Evolutionary conservation across 805 yeast species (phyloP).

Genomic region (Kuraishia hungarica): DNA sequence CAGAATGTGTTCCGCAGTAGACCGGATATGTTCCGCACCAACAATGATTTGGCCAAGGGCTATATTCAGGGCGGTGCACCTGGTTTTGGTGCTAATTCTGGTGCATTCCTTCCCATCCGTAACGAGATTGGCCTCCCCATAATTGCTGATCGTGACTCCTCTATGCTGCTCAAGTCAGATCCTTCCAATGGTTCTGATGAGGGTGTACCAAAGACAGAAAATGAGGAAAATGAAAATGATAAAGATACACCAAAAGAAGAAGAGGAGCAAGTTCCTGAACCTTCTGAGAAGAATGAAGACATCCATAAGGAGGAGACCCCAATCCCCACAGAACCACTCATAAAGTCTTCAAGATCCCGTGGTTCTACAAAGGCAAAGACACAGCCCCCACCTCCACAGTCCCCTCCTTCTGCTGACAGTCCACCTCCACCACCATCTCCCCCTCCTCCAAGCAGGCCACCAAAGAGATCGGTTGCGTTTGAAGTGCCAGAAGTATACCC

Average conservation of each 20-base stretch:
- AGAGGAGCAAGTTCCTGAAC: constrained; percentile 10
- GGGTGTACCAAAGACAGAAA: background rate
- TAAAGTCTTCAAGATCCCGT: background rate
- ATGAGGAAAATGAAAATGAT: background rate
- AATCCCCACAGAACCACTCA: constrained; percentile 6
- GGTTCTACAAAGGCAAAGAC: background rate
- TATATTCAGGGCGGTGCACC: background rate
- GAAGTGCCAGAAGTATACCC: constrained; percentile 47
- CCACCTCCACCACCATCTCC: constrained; percentile 6
- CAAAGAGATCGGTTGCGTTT: constrained; percentile 17
- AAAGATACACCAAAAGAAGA: constrained; percentile 13
- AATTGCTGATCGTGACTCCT: background rate
- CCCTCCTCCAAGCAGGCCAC: constrained; percentile 7
- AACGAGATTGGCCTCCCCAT: background rate
- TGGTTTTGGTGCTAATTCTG: background rate
- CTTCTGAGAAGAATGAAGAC: constrained; percentile 6
- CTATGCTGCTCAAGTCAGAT: background rate
- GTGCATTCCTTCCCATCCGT: background rate
- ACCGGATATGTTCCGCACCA: background rate
- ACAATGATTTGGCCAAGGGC: background rate
- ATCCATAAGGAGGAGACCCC: constrained; percentile 11
- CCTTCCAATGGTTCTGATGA: background rate
- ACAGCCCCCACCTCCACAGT: constrained; percentile 10
- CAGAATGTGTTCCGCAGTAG: constrained; percentile 3
- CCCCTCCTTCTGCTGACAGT: constrained; percentile 14